A percentile compares a stretch with the other conserved stretches of the same genome.
Conservation (phyloP, 202 grass and related monocot species). For the Setaria italica region DNA sequence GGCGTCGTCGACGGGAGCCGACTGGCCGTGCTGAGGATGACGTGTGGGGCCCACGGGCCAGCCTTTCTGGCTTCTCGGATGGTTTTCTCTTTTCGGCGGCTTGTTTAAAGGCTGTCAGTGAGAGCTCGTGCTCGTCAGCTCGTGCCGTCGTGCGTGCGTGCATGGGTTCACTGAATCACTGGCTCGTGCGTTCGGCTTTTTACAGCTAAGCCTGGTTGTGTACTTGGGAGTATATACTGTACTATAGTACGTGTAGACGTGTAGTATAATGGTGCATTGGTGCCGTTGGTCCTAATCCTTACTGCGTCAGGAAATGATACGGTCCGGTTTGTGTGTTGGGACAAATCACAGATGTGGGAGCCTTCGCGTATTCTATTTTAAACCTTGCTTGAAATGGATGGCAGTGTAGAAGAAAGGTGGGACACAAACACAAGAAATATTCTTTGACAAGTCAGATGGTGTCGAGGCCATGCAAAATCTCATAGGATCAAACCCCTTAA, state of each 20-base stretch:
- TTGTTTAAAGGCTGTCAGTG: conserved; percentile 9
- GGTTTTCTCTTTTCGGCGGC: not conserved
- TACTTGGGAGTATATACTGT: not conserved
- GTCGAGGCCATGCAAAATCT: not conserved
- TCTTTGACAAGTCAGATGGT: not conserved
- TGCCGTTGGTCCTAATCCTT: not conserved
- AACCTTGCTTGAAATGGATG: not conserved
- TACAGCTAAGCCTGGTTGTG: conserved; percentile 2
- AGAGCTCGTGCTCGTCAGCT: not conserved
- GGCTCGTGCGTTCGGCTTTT: not conserved
- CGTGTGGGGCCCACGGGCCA: not conserved
- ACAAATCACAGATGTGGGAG: not conserved
- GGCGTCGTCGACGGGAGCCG: not conserved
- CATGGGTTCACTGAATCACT: not conserved
- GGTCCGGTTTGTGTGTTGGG: not conserved
- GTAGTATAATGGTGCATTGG: not conserved
- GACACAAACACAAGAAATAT: not conserved
- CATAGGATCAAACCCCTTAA: too few relatives aligned
- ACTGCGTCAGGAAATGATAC: not conserved
- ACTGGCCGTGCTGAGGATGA: not conserved
- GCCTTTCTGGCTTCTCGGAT: not conserved
- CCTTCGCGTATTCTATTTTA: not conserved
- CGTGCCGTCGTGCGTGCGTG: not conserved
- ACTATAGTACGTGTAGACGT: too few relatives aligned
- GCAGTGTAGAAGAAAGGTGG: not conserved